Conservation (phyloP, 2,329 filamentous ascomycete genomes). For the Colletotrichum sansevieriae region DNA sequence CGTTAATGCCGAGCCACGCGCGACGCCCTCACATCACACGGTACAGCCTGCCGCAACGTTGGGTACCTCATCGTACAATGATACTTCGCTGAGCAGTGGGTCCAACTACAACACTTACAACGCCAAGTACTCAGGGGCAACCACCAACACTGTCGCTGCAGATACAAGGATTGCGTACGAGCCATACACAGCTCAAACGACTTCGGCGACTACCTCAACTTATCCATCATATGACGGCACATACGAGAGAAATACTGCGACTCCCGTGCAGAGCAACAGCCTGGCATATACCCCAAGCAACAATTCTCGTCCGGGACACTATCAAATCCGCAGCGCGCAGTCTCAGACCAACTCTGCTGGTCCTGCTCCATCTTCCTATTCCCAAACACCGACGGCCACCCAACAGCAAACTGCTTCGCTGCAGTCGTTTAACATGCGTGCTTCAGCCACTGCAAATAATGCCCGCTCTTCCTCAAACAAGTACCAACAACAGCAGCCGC, state of each 20-base stretch:
- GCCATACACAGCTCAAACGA: conserved; percentile 40
- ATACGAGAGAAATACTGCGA: conserved; percentile 48
- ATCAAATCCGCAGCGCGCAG: conserved; percentile 10
- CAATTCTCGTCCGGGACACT: conserved; percentile 43
- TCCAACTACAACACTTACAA: conserved; percentile 45
- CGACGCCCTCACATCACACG: conserved; percentile 44
- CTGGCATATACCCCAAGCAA: conserved; percentile 33
- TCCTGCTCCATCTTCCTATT: conserved; percentile 6
- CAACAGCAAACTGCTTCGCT: conserved; percentile 46
- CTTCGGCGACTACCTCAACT: conserved; percentile 33
- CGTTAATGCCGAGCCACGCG: conserved; percentile 42
- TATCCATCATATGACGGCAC: conserved; percentile 44
- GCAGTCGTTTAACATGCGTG: conserved; percentile 45
- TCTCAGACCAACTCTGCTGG: conserved; percentile 1
- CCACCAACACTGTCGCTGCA: conserved; percentile 4
- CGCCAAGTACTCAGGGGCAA: conserved; percentile 35
- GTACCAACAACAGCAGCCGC: conserved; percentile 26
- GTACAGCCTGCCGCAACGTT: conserved; percentile 51
- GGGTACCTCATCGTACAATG: conserved; percentile 25
- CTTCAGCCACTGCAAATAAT: conserved; percentile 16
- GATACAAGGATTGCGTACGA: conserved; percentile 34
- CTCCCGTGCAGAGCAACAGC: conserved; percentile 40
- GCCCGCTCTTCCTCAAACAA: conserved; percentile 4
- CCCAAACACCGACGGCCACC: conserved; percentile 41
- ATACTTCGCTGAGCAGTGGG: conserved; percentile 41